Base-by-base conservation (phyloP, 306 rosid species). In the Potentilla sterilis region DNA sequence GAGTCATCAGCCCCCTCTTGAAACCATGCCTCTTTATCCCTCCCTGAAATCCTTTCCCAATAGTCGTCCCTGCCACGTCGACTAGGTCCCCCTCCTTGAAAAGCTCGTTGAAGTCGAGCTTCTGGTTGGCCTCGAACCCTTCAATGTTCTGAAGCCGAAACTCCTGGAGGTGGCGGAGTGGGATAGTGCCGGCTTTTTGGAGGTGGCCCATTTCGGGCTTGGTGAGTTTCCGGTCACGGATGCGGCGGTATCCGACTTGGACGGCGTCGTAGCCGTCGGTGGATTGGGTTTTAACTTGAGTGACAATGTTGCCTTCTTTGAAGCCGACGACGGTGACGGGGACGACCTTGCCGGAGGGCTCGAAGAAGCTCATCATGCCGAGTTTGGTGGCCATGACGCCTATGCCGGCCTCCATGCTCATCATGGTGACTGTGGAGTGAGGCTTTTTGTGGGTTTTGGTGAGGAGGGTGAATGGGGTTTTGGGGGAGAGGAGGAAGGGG, bases 41-140 rank as follows among this genome's bases (percentile, higher is more conserved):
- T 78, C 99, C 98, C 81, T 95, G 98, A 67, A 95, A 95, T 0
- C 97, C 98, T 86, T 95, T 95, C 67, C 98, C 98, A 16, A 95
- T 95, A 55, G 98, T 95, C 83, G 84, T 90, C 65, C 98, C 98
- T 0, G 97, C 84, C 38, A 95, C 93, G 81, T 95, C 98, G 67
- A 95, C 98, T 48, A 95, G 81, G 78, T 95, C 98, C 0, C 98
- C 98, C 64, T 95, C 98, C 66, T 87, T 84, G 88, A 95, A 95
- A 12, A 95, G 43, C 12, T 95, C 85, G 34, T 88, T 85, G 18
- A 95, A 77, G 4, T 65, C 54, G 21, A 95, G 84, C 63, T 84
- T 81, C 78, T 95, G 98, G 77, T 88, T 95, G 7, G 88, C 81
- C 54, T 88, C 85, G 40, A 90, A 95, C 1, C 80, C 88, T 5